Evolutionary conservation across 805 yeast genomes (phyloP), one percentile per base, ranked within the genome.

Genomic region (Starmerella lactis-condensi): DNA sequence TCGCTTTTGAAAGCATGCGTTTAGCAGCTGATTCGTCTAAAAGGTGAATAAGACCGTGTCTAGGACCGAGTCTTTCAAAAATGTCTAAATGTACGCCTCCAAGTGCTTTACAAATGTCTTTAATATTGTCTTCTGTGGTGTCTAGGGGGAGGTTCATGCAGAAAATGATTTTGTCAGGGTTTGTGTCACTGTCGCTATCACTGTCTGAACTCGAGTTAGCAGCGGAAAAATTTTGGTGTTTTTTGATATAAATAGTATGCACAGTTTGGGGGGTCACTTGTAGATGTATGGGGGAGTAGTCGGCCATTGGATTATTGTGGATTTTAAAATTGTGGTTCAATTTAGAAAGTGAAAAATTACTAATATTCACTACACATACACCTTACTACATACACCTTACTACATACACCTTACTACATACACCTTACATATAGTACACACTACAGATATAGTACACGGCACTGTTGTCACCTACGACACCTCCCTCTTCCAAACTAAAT

Each of bases 131-230:
- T 11, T 67, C 45, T 16, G 62, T 60, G 5, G 81, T 62, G 35
- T 65, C 62, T 15, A 73, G 54, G 2, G 95, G 94, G 24, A 81
- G 54, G 48, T 83, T 82, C 35, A 75, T 69, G 5, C 75, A 50
- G 53, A 83, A 83, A n/a, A 83, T 51, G 18, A 76, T 53, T 14
- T 62, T 52, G 24, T 31, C 38, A 19, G 19, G 17, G 15, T 39
- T 40, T 20, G 34, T 24, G 32, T 26, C 35, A 3, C 28, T 18
- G 12, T 17, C 30, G n/a, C 21, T 17, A 21, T 12, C 32, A 4
- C 30, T 33, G 7, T 34, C 24, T 4, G 39, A 13, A 9, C 32
- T 32, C 32, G 17, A 16, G 5, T 17, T 12, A 11, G 18, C 9
- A 12, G 18, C 15, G n/a, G 15, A 11, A 5, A 22, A 15, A 10